phyloP scores from a whole-genome alignment of 139 green algal species.

The Closterium sp. region DNA sequence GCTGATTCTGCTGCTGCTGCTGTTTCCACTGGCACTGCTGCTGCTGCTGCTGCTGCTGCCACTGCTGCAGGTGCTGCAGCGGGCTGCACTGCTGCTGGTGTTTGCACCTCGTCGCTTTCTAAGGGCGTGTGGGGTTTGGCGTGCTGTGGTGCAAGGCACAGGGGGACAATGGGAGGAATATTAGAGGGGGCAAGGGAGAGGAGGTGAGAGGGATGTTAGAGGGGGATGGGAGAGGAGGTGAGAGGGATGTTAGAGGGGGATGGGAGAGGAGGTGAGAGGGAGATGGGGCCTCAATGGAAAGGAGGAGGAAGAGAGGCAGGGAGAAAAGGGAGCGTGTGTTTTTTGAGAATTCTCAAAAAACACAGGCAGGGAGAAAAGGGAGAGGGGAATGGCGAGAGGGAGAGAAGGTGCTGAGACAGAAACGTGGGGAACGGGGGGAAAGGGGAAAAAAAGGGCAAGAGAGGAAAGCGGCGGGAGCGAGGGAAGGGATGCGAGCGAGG shows the following conservation, averaged over 20 bases:
- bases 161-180: background rate
- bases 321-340: no score
- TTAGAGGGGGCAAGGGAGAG: background rate
- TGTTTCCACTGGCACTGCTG: background rate
- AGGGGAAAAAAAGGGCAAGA: no score
- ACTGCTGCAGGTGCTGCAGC: background rate
- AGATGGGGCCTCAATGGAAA: background rate
- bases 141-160: background rate
- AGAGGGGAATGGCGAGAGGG: background rate
- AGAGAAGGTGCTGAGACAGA: background rate
- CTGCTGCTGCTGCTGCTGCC: background rate
- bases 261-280: background rate
- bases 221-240: no score
- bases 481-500: no score
- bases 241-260: background rate
- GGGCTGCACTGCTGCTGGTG: background rate
- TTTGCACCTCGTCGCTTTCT: background rate
- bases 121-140: background rate
- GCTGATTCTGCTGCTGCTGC: background rate
- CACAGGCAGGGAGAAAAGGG: background rate
- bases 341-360: no score
- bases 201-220: no score
- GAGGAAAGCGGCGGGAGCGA: no score
- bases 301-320: background rate
- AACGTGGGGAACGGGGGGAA: background rate